phyloP scores from a whole-genome alignment of 2,329 filamentous ascomycete genomes.

The Phialocephala sp. region DNA sequence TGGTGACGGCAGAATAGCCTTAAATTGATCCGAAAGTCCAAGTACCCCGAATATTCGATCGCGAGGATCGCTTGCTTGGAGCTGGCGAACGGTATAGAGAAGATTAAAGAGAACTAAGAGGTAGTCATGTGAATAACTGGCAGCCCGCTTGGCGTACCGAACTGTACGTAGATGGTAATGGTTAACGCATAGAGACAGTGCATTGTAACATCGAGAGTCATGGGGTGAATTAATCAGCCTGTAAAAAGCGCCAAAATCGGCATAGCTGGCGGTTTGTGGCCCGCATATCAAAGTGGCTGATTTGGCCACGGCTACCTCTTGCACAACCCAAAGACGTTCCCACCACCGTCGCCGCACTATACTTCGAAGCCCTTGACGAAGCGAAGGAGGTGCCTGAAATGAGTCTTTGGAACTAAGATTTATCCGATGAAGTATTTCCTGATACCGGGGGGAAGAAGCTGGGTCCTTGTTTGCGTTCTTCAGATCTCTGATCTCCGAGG shows the following conservation, averaged over 20 bases:
- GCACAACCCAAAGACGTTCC: slow-evolving; percentile 8
- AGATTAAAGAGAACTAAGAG: too few species aligned
- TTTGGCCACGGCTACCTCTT: background rate
- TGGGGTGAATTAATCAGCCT: background rate
- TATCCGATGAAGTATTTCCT: background rate
- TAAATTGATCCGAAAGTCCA: slow-evolving; percentile 1
- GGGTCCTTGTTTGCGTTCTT: background rate
- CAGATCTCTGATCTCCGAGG: background rate
- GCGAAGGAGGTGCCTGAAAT: too few species aligned
- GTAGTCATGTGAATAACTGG: background rate
- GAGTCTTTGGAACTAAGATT: background rate
- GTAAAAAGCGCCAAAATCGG: background rate
- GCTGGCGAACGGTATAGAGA: background rate
- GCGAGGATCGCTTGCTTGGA: slow-evolving; percentile 6
- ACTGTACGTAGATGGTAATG: too few species aligned
- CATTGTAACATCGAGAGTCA: background rate
- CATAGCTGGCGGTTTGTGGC: background rate
- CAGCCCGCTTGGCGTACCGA: background rate
- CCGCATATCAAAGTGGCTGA: background rate
- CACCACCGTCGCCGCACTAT: background rate
- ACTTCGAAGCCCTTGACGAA: background rate
- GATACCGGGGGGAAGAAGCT: background rate
- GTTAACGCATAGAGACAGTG: too few species aligned
- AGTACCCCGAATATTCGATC: slow-evolving; percentile 14
- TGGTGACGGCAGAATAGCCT: background rate